These are phyloP conservation scores for Polysphondylium violaceum DNA, from an alignment of 78 protist genomes.

Conservation along the genomic window DNA sequence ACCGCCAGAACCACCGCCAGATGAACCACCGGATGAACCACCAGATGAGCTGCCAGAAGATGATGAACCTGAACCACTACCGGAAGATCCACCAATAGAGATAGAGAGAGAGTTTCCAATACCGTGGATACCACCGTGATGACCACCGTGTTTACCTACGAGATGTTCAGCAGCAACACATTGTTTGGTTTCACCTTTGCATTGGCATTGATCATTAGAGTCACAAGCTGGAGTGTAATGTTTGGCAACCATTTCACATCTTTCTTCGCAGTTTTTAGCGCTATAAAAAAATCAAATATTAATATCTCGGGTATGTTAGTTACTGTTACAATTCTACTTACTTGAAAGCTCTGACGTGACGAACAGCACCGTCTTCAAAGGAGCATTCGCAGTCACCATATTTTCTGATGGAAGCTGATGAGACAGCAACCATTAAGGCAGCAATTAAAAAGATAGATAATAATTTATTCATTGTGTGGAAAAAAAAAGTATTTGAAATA, in stretches of 20 bases:
- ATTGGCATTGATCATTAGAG: background rate
- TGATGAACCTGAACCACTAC: constrained; percentile 12
- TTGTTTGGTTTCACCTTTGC: background rate
- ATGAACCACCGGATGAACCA: constrained; percentile 7
- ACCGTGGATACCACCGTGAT: constrained; percentile 11
- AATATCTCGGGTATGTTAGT: no score
- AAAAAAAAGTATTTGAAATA: no score
- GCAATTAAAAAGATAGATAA: no score
- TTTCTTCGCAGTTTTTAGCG: background rate
- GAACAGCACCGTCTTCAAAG: no score
- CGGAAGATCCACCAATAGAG: constrained; percentile 17
- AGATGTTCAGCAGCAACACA: constrained; percentile 1
- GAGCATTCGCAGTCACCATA: no score
- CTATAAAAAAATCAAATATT: no score
- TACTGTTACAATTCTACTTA: no score
- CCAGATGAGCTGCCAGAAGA: no score
- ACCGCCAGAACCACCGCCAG: constrained; percentile 27
- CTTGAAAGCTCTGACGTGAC: no score
- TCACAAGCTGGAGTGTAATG: constrained; percentile 1
- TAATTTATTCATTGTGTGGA: no score
- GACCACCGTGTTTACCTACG: background rate
- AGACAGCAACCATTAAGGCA: no score
- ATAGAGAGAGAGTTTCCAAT: background rate
- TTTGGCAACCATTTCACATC: background rate
- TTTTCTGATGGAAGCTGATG: no score